These are phyloP conservation scores for Bruguiera parviflora DNA, from an alignment of 345 rosid genomes.

Conservation along the genomic window DNA sequence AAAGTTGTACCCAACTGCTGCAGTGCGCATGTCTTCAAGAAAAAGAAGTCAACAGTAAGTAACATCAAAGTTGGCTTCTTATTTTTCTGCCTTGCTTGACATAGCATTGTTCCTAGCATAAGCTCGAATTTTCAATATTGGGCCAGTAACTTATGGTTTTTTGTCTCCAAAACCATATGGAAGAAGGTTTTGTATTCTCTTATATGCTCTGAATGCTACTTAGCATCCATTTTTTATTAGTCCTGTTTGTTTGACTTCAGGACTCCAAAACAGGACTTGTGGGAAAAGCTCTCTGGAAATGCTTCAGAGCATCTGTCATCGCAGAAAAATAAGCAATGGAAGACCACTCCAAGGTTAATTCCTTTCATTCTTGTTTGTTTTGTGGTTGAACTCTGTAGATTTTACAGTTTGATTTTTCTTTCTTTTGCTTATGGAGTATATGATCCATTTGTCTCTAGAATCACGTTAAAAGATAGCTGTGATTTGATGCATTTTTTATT, in stretches of 20 bases:
- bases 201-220: slow-evolving; percentile 2
- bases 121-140: slow-evolving; percentile 6
- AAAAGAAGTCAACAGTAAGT: slow-evolving; percentile 33
- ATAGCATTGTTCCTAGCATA: not conserved
- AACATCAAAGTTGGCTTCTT: slow-evolving; percentile 47
- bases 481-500: not conserved
- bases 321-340: slow-evolving; percentile 37
- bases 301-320: slow-evolving; percentile 36
- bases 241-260: slow-evolving; percentile 30
- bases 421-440: not conserved
- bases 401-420: not conserved
- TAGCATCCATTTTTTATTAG: not conserved
- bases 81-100: slow-evolving; percentile 13
- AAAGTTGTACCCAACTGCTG: slow-evolving; percentile 4
- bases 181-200: not conserved
- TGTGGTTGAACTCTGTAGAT: slow-evolving; percentile 2
- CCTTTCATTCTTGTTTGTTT: slow-evolving; percentile 15
- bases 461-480: not conserved
- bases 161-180: slow-evolving; percentile 1
- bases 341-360: slow-evolving; percentile 43
- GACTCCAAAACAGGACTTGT: slow-evolving; percentile 37
- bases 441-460: not conserved
- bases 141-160: slow-evolving; percentile 7
- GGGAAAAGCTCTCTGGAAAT: slow-evolving; percentile 32
- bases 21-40: slow-evolving; percentile 20